Conservation (phyloP, 2,329 filamentous ascomycete genomes). For the Talaromyces islandicus region DNA sequence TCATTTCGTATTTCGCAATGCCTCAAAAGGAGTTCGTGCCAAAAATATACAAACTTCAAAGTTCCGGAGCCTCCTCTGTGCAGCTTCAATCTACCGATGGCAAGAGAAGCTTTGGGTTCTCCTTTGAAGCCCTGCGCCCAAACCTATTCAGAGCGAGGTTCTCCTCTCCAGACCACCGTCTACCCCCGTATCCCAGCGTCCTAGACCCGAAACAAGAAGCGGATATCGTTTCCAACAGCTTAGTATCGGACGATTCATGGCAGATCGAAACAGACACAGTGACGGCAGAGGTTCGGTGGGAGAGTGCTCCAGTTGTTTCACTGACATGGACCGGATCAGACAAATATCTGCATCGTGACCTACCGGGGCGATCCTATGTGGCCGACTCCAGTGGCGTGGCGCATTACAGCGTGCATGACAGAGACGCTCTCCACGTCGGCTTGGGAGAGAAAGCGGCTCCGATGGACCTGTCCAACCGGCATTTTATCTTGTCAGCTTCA, state of each 20-base stretch:
- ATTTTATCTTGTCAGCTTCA: slow-evolving; percentile 62
- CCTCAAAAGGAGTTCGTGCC: slow-evolving; percentile 45
- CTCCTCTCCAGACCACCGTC: slow-evolving; percentile 53
- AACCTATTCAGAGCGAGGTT: slow-evolving; percentile 66
- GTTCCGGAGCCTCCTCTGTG: slow-evolving; percentile 22
- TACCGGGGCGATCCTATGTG: slow-evolving; percentile 61
- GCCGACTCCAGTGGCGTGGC: slow-evolving; percentile 57
- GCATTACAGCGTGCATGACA: slow-evolving; percentile 60
- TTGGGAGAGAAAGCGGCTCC: slow-evolving; percentile 68
- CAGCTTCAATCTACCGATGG: slow-evolving; percentile 38
- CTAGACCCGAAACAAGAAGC: slow-evolving; percentile 38
- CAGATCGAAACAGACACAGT: slow-evolving; percentile 46
- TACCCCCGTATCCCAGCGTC: slow-evolving; percentile 61
- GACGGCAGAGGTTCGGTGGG: slow-evolving; percentile 55
- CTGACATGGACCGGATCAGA: slow-evolving; percentile 46
- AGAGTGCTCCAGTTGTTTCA: slow-evolving; percentile 51
- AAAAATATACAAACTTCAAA: slow-evolving; percentile 28
- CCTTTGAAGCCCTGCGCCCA: slow-evolving; percentile 56
- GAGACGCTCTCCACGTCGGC: slow-evolving; percentile 60
- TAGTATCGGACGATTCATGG: slow-evolving; percentile 21
- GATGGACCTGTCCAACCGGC: slow-evolving; percentile 63
- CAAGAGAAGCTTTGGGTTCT: slow-evolving; percentile 48
- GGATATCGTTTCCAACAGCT: slow-evolving; percentile 22
- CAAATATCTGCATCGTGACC: slow-evolving; percentile 55
- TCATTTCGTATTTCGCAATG: slow-evolving; percentile 28